Evolutionary conservation across 2,329 filamentous ascomycete genomes (phyloP), one percentile per base, ranked within the genome.

Genomic region (Septoria petroselini): DNA sequence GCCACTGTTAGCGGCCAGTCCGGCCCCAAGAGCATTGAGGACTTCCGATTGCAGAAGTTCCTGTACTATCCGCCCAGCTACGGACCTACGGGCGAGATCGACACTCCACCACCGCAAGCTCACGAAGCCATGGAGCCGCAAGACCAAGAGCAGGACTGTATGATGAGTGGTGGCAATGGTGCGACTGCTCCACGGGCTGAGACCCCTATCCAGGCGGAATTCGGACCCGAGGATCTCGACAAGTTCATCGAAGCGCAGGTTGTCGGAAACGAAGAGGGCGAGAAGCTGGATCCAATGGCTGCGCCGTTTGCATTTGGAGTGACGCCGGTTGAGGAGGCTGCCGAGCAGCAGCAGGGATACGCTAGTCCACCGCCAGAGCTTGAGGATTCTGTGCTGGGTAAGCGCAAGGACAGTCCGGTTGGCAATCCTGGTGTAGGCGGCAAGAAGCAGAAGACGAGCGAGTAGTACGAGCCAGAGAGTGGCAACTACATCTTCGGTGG

Each of bases 401-500:
- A 60, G 58, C 54, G 58, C 17, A 60, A 59, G 52, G 47, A 41
- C 17, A 39, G 31, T 9, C 19, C 38, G 27, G 19, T 42, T n/a
- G 25, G 18, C 30, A 18, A 33, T 4, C 21, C 21, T n/a, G 33
- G 17, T 18, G 25, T 15, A 18, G 41, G 7, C n/a, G 38, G n/a
- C 18, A 52, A 45, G 43, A 51, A 52, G 52, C 41, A 35, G 17
- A 48, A 47, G 41, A 34, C 29, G 15, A 35, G 37, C 30, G 4
- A 2, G 15, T 35, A 17, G 15, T 19, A 19, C 30, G 30, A 33
- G 17, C 29, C 42, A n/a, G 31, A 37, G 23, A 31, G 19, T 33
- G 42, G 14, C 12, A 17, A 40, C 17, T n/a, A 17, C 19, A 17
- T 38, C n/a, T 8, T 3, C 15, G 35, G 21, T 21, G 17, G 21